phyloP scores from a whole-genome alignment of 2,329 filamentous ascomycete species.

The Colletotrichum abscissum region DNA sequence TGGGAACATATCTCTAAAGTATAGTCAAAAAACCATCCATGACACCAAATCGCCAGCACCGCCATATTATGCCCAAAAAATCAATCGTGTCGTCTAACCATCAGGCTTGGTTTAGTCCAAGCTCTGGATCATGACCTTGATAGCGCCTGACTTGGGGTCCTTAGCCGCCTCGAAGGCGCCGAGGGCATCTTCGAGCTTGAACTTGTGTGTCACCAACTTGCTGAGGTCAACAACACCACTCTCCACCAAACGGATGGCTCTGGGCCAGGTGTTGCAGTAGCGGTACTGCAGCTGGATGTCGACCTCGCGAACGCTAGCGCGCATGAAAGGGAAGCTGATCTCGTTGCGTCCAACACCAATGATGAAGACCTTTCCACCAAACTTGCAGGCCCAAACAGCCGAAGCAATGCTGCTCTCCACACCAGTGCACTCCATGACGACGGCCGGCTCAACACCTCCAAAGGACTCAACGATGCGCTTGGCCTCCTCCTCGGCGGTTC shows the following conservation, averaged over 20 bases:
- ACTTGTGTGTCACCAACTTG: constrained; percentile 89
- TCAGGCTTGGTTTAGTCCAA: constrained; percentile 53
- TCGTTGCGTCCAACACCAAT: constrained; percentile 96
- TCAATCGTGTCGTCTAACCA: constrained; percentile 12
- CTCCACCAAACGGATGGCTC: constrained; percentile 88
- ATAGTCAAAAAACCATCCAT: constrained; percentile 18
- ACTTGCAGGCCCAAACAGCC: constrained; percentile 91
- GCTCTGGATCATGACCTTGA: constrained; percentile 96
- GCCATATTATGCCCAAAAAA: constrained; percentile 30
- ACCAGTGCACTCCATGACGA: constrained; percentile 93
- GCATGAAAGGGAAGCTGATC: constrained; percentile 96
- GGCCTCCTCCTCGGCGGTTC: constrained; percentile 77
- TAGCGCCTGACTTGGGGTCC: constrained; percentile 91
- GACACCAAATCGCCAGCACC: constrained; percentile 36
- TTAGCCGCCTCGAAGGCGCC: constrained; percentile 91
- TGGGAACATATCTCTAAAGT: constrained; percentile 22
- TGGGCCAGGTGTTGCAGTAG: constrained; percentile 96
- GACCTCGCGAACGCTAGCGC: constrained; percentile 88
- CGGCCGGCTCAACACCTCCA: constrained; percentile 81
- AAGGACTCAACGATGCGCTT: constrained; percentile 75
- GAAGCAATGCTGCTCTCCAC: constrained; percentile 89
- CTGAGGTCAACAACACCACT: constrained; percentile 85
- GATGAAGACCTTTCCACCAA: constrained; percentile 96
- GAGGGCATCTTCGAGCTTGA: constrained; percentile 84
- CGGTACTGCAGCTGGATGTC: constrained; percentile 97